Evolutionary conservation across 352 stramenopile species (phyloP), one percentile per base, ranked within the genome.

Genomic region (Globisporangium canariense): DNA sequence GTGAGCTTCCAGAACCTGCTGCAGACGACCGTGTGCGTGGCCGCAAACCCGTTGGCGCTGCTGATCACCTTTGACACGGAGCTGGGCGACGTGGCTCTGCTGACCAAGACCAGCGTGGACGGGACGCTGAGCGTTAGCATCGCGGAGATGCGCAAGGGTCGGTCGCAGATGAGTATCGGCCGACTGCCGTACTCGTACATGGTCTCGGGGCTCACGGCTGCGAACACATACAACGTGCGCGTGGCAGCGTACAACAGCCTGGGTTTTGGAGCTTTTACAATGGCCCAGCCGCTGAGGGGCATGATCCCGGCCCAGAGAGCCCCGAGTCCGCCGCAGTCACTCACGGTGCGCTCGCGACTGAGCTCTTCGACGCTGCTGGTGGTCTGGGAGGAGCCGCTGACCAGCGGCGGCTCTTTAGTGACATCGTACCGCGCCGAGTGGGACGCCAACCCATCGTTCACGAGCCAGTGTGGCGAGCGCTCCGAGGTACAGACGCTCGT

Each of bases 201-300:
- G 25, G 80, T 98, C 40, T 77, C 68, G 5, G 88, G 88, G 0
- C 78, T 99, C 7, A 65, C 78, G 3, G 57, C 83, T 20, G 76
- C 84, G 4, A 80, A 88, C n/a, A 68, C 67, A 4, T 98, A 99
- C 66, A 92, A 83, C 38, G 88, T 88, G 3, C 90, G 95, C 22
- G 83, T 99, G 9, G 90, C 93, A 9, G 94, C 96, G 18, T 98
- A 98, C 80, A 99, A 98, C 72, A 92, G 80, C 30, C 71, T 97
- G 14, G 97, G 97, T 16, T 99, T 96, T 62, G 93, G 96, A 0
- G 49, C 76, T 0, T 96, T 94, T 57, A 70, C 69, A 3, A 74
- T 78, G 36, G 81, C 70, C 18, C 70, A 77, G 28, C 69, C 81
- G 1, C 38, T 67, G 0, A 65, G 62, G 18, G 71, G 71, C 11